Evolutionary conservation across 2,329 filamentous ascomycete species (phyloP), one percentile per base, ranked within the genome.

Genomic region (Lasiodiplodia sp.): DNA sequence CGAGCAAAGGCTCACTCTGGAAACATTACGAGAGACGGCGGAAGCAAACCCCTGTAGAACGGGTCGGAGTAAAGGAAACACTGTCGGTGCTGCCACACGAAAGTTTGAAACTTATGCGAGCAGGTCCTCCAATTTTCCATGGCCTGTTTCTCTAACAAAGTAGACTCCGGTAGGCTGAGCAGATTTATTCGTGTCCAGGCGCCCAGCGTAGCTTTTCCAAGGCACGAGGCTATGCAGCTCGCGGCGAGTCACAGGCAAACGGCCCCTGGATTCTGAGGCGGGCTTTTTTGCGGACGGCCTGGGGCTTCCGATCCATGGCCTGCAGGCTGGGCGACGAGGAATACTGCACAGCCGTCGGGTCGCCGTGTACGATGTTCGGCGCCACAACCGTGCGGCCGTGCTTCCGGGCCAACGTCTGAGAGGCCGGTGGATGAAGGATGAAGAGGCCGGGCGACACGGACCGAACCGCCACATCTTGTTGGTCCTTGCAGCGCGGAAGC

Each of bases 381-480:
- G 66, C 66, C 66, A 68, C 66, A 68, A 49, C 66, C 66, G 66
- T 68, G 56, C 31, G 66, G 57, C 65, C 55, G 55, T 52, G 44
- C 44, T 16, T n/a, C 14, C 21, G 58, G 28, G 65, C 55, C 65
- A 67, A 34, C 31, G 28, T 51, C n/a, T 21, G 21, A 62, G 44
- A 56, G 57, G 49, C 57, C 34, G n/a, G 49, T 47, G 66, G 18
- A 18, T 10, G 55, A 62, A 63, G 56, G 66, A 68, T 56, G 37
- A 31, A 37, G 44, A 53, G 28, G 53, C 55, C 28, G 44, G 37
- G 65, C 34, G 66, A 57, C 21, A 25, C 44, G 56, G 66, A 63
- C 47, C 66, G 56, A 63, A 31, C 56, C 66, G 66, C 51, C 47
- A 68, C 57, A 23, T 52, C 25, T 31, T 64, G 28, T 31, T 64